Percentiles rank a stretch among this genome's conserved stretches.
Conservation (phyloP, 2,329 filamentous ascomycete genomes). For the Aspergillus chevalieri region DNA sequence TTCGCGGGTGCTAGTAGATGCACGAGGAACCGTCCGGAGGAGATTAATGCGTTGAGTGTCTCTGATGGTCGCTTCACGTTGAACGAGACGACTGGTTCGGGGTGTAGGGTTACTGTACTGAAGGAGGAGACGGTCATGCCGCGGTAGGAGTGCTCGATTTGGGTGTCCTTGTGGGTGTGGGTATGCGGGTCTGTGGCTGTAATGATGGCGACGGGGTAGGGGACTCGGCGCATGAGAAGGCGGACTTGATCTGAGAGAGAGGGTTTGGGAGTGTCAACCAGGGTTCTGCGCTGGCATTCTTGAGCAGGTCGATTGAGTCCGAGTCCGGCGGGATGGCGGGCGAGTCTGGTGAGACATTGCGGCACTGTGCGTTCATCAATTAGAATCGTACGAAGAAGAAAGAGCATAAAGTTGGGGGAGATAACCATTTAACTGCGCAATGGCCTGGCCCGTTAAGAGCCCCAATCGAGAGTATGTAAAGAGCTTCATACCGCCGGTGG, state of each 20-base stretch:
- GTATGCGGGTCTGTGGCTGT: conserved; percentile 38
- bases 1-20: conserved; percentile 42
- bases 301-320: background rate
- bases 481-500: conserved; percentile 27
- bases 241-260: conserved; percentile 33
- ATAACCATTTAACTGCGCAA: conserved; percentile 2
- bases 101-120: conserved; percentile 52
- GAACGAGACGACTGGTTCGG: conserved; percentile 54
- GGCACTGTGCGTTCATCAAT: background rate
- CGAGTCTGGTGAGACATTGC: background rate
- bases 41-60: conserved; percentile 49
- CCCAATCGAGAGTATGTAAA: conserved; percentile 11
- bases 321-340: background rate
- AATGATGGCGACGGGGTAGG: conserved; percentile 53
- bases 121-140: conserved; percentile 59
- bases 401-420: too few relatives aligned
- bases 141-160: conserved; percentile 28
- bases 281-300: conserved; percentile 11
- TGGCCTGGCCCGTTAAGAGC: conserved; percentile 14
- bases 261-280: conserved; percentile 9
- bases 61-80: conserved; percentile 54
- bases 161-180: conserved; percentile 2
- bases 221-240: conserved; percentile 49
- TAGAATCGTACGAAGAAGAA: too few relatives aligned
- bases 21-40: conserved; percentile 43